These are phyloP conservation scores for Cutaneotrichosporon sp. DNA, from an alignment of 1,284 basidiomycete genomes.

Conservation along the genomic window DNA sequence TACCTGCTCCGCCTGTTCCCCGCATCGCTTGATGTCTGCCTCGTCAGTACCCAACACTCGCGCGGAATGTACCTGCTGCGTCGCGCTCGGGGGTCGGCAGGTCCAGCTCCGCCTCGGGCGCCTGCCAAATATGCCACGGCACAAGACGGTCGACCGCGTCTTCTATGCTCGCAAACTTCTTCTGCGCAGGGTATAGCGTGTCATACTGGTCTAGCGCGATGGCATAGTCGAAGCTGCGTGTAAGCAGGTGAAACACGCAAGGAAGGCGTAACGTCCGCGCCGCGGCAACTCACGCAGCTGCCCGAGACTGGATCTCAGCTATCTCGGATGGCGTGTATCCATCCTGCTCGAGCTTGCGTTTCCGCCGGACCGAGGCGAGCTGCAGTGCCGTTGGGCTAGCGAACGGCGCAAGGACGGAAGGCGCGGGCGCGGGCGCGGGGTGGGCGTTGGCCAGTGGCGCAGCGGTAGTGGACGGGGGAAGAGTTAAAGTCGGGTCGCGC, in stretches of 20 bases:
- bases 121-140: conserved; percentile 44
- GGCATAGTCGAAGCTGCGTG: conserved; percentile 31
- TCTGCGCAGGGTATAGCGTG: conserved; percentile 28
- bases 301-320: conserved; percentile 10
- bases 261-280: too few relatives aligned
- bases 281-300: conserved; percentile 8
- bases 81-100: conserved; percentile 4
- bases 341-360: conserved; percentile 9
- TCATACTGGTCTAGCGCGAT: conserved; percentile 34
- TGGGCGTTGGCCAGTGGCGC: too few relatives aligned
- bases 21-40: conserved; percentile 17
- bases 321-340: conserved; percentile 10
- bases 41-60: not conserved
- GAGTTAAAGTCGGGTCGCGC: too few relatives aligned
- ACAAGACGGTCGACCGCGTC: conserved; percentile 38
- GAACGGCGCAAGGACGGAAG: too few relatives aligned
- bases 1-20: conserved; percentile 20
- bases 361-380: conserved; percentile 3
- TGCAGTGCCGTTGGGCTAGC: too few relatives aligned
- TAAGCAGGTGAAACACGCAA: not conserved
- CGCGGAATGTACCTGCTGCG: conserved; percentile 9
- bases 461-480: too few relatives aligned
- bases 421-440: too few relatives aligned
- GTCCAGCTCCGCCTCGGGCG: conserved; percentile 38
- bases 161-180: conserved; percentile 25